Evolutionary conservation across 805 yeast genomes (phyloP).

Genomic region (Wickerhamomyces subpelliculosus): DNA sequence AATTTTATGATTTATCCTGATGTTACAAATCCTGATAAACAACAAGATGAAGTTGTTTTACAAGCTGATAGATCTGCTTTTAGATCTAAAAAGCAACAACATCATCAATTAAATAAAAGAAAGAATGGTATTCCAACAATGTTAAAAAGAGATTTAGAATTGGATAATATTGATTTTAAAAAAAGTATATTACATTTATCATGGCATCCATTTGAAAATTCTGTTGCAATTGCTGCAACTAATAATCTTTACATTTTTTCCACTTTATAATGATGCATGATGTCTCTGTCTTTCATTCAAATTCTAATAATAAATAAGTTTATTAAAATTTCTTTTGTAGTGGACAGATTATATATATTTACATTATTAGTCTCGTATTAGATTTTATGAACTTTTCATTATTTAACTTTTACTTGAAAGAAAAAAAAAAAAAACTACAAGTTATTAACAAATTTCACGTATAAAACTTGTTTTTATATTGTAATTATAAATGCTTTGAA

Average conservation of each 20-base stretch:
- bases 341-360: no score
- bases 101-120: slow-evolving; percentile 14
- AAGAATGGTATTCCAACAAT: slow-evolving; percentile 28
- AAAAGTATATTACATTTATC: slow-evolving; percentile 91
- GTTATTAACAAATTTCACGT: no score
- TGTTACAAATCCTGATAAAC: slow-evolving; percentile 38
- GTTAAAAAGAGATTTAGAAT: slow-evolving; percentile 37
- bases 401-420: no score
- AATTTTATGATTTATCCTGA: slow-evolving; percentile 96
- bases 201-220: slow-evolving; percentile 97
- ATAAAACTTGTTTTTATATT: no score
- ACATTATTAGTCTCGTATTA: no score
- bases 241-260: slow-evolving; percentile 86
- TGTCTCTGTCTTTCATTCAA: no score
- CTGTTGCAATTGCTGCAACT: slow-evolving; percentile 97
- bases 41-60: slow-evolving; percentile 57
- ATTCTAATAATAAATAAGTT: no score
- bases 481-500: no score
- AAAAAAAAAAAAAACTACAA: no score
- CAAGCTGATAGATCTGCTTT: slow-evolving; percentile 98
- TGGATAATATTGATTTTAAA: slow-evolving; percentile 82
- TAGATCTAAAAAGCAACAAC: slow-evolving; percentile 61
- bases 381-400: no score
- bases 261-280: slow-evolving; percentile 46
- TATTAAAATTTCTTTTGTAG: no score